phyloP scores from a whole-genome alignment of 495 filamentous ascomycete genomes.

The Aspergillus egyptiacus region DNA sequence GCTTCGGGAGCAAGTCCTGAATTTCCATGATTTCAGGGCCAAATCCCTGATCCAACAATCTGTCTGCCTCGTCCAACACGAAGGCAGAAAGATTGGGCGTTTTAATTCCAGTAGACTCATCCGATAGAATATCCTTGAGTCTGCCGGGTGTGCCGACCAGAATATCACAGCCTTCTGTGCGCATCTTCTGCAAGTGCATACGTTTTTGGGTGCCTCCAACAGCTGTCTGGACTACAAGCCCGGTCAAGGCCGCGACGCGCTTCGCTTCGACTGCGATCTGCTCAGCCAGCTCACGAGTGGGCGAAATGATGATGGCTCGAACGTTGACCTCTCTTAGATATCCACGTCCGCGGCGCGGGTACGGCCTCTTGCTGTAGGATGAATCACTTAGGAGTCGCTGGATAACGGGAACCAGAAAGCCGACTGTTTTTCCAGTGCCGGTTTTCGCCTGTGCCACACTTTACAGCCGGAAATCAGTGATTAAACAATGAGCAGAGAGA shows the following conservation, averaged over 20 bases:
- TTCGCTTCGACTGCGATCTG: conserved; percentile 83
- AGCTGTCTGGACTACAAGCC: conserved; percentile 72
- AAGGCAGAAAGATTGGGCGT: conserved; percentile 71
- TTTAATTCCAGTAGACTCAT: conserved; percentile 55
- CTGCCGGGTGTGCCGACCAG: conserved; percentile 89
- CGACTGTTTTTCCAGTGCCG: conserved; percentile 82
- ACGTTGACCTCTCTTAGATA: no score
- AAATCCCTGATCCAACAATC: conserved; percentile 87
- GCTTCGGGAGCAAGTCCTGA: conserved; percentile 56
- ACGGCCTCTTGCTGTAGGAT: no score
- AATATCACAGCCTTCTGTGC: conserved; percentile 74
- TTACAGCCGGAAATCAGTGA: conserved; percentile 22
- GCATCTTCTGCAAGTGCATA: conserved; percentile 54
- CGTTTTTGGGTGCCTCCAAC: conserved; percentile 83
- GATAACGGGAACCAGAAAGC: conserved; percentile 71
- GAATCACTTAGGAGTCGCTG: conserved; percentile 65
- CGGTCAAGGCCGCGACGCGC: conserved; percentile 61
- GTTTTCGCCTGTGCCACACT: conserved; percentile 87
- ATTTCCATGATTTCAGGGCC: conserved; percentile 70
- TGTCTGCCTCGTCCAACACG: conserved; percentile 92
- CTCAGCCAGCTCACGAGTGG: conserved; percentile 89
- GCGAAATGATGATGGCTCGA: conserved; percentile 87
- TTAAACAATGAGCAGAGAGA: not conserved
- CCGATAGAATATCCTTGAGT: conserved; percentile 75
- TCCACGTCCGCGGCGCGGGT: conserved; percentile 48